Base-by-base conservation (phyloP, 106 monocot genomes). In the Dendrobium catenatum region DNA sequence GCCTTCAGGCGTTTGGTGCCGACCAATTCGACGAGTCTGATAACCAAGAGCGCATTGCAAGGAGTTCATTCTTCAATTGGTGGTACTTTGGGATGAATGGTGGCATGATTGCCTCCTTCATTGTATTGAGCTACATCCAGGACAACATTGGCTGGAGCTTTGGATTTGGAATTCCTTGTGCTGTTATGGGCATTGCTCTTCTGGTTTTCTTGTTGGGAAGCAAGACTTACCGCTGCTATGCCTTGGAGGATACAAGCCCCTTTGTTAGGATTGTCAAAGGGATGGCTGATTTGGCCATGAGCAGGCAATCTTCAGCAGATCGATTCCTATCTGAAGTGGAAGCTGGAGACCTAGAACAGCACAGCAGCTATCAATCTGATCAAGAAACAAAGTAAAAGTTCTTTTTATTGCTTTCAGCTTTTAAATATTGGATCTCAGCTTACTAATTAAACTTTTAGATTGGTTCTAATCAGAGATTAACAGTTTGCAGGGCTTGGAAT, bases 61-160 rank as follows among this genome's bases (percentile, higher is more conserved):
- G 79, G 73, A 81, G 82, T 77, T 88, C 90, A 72, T 90, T 93
- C 88, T 93, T 93, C 90, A 93, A 93, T 44, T 93, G 93, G 93
- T 85, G 83, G 88, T 90, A 80, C 81, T 88, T 93, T 26, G 84
- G 81, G 2, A 31, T 85, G 83, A 73, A 40, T 47, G 4, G 20
- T 1, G 88, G 86, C 73, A 68, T 79, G 2, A 11, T 41, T 5
- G 68, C 67, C 1, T 42, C 88, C 3, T 7, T 82, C 41, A 3
- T 80, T 0, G 3, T 68, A 4, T n/a, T 90, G 7, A 79, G 42
- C 66, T 93, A 93, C 42, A 46, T 93, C 4, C 88, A 93, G 68
- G 90, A 93, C 22, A 85, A 84, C 54, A 58, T 88, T 54, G 75
- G 90, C 55, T 93, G 93, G 93, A 88, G 80, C 15, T 44, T 90